Evolutionary conservation across 2,329 filamentous ascomycete genomes (phyloP), one percentile per base, ranked within the genome.

Genomic region (Neonectria sp.): DNA sequence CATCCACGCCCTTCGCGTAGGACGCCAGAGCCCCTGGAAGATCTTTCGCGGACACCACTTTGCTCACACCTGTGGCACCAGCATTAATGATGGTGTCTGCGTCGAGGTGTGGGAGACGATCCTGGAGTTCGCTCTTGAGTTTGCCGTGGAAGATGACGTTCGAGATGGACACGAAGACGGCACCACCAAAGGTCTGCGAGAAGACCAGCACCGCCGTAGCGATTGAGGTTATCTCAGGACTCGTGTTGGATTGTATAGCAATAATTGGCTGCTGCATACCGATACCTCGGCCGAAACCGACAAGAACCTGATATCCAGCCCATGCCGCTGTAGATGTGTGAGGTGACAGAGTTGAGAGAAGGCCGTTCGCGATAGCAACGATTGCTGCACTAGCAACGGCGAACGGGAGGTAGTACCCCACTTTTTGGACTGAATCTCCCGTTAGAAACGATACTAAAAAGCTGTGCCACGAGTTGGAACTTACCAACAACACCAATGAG

Each of bases 331-430:
- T 77, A 2, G 71, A 66, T 5, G 82, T 82, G 45, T 80, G 63
- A 1, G 79, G 76, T 11, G 67, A 68, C 7, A 85, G 76, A 1
- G 82, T 85, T 6, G 82, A 81, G 12, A 86, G 65, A 2, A 86
- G 79, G 0, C 83, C 85, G 13, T 77, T 77, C 3, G 77, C 81
- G 15, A 84, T 68, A 15, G 79, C 69, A 56, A 69, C 75, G 46
- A 79, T 68, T 63, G 78, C 69, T 2, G 77, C 76, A 1, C 80
- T 79, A 27, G 75, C 29, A 5, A 82, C 76, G 74, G 84, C 82
- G 63, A 81, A 83, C 1, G 80, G 85, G 8, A 78, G 79, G 59
- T 86, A 86, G 66, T 85, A 85, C 4, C 85, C 85, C 6, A 77
- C 60, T 27, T 66, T 76, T 55, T 75, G 69, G 43, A 72, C 77